phyloP scores from a whole-genome alignment of 1,284 basidiomycete species.

The Peniophora sp. region DNA sequence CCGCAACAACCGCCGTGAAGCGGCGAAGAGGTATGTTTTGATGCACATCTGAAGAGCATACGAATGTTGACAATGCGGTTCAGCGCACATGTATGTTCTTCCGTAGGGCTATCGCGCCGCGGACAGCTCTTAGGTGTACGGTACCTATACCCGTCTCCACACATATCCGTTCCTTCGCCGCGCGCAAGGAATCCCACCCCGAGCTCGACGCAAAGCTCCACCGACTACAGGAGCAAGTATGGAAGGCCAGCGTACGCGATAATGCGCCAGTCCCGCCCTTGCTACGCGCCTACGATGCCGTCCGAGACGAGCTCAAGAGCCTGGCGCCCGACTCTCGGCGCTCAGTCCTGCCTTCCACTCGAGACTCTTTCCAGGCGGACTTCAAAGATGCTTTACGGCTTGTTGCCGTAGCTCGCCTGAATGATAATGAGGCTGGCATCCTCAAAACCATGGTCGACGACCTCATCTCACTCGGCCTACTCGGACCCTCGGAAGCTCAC shows the following conservation, averaged over 20 bases:
- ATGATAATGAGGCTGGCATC: constrained; percentile 23
- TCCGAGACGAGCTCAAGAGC: background rate
- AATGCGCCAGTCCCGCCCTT: background rate
- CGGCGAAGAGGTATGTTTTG: too few species aligned
- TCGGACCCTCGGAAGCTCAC: constrained; percentile 21
- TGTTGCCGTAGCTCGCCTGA: background rate
- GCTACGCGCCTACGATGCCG: background rate
- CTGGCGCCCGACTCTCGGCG: background rate
- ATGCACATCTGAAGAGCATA: too few species aligned
- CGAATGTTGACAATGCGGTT: too few species aligned
- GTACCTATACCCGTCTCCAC: too few species aligned
- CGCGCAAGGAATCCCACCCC: too few species aligned
- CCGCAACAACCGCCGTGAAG: too few species aligned
- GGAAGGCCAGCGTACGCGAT: background rate
- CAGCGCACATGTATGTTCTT: constrained; percentile 22
- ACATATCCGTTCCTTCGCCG: too few species aligned
- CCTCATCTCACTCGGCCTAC: constrained; percentile 32
- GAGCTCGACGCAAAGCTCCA: background rate
- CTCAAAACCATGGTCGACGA: constrained; percentile 41
- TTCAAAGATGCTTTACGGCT: background rate
- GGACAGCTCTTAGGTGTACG: too few species aligned
- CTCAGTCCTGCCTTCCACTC: background rate
- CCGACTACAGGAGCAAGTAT: background rate
- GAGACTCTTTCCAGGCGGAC: background rate
- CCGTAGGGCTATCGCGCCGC: constrained; percentile 7